A percentile compares a stretch with the other conserved stretches of the same genome.
These are phyloP conservation scores for Paecilomyces fulvus DNA, from an alignment of 2,329 filamentous ascomycete species.

Conservation along the genomic window DNA sequence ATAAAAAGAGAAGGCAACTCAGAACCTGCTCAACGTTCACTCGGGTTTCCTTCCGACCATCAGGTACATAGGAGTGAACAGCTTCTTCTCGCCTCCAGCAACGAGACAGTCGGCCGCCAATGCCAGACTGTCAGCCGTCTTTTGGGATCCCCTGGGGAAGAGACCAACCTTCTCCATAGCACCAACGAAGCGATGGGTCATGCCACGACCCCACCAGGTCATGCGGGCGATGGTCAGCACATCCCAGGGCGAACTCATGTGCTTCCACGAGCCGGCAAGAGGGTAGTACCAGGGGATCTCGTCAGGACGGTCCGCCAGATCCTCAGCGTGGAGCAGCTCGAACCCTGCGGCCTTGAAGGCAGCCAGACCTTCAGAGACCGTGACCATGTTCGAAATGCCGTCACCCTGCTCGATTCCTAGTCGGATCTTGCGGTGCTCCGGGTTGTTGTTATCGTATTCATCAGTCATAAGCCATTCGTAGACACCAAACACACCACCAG, in stretches of 20 bases:
- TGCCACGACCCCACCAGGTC: constrained; percentile 71
- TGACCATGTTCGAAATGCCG: constrained; percentile 97
- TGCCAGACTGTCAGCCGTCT: constrained; percentile 87
- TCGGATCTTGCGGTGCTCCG: constrained; percentile 79
- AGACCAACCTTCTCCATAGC: constrained; percentile 65
- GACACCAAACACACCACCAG: constrained; percentile 88
- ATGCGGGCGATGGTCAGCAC: constrained; percentile 77
- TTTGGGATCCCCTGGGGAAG: constrained; percentile 76
- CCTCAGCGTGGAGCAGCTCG: constrained; percentile 72
- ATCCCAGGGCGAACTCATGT: constrained; percentile 72
- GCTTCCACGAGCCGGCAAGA: constrained; percentile 72
- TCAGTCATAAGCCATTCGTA: constrained; percentile 99
- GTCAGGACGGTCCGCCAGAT: constrained; percentile 70
- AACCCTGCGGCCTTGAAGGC: constrained; percentile 88
- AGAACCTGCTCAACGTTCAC: constrained; percentile 15
- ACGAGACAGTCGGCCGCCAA: constrained; percentile 76
- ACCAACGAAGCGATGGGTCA: constrained; percentile 70
- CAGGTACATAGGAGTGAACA: constrained; percentile 99
- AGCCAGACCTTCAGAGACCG: constrained; percentile 66
- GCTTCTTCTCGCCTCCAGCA: constrained; percentile 73
- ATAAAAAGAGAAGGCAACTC: background rate
- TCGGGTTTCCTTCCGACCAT: constrained; percentile 86
- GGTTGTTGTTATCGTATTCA: constrained; percentile 80
- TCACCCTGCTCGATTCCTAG: constrained; percentile 93
- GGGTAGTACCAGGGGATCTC: constrained; percentile 90